Evolutionary conservation across 2,329 filamentous ascomycete genomes (phyloP), one percentile per base, ranked within the genome.

Genomic region (Arthrobotrys iridis): DNA sequence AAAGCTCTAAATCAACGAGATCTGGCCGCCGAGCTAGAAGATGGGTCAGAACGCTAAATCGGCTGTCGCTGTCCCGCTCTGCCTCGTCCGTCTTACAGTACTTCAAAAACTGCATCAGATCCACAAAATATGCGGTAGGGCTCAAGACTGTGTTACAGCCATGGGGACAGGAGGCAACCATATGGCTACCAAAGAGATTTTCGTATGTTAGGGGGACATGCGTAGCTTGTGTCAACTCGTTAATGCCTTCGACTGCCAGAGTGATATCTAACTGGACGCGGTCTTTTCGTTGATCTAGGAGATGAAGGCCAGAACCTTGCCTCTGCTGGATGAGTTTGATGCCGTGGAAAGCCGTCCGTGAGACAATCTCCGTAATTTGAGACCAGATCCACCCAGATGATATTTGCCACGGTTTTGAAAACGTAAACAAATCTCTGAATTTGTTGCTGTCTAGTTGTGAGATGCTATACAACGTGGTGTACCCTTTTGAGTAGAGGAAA

Each of bases 1-100:
- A 78, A 2, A 82, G 71, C 41, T 80, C 37, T 4, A 82, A 28
- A 37, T 77, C 22, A 2, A 28, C 63, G 0, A 82, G 43, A 68
- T 82, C 81, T 2, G 79, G 78, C 6, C 81, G 78, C 1, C 81
- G 74, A 2, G 43, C 37, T 41, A 80, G 77, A 5, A 81, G 73
- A 6, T 59, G 28, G 7, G 78, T 72, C n/a, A 79, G 77, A 3
- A 66, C 58, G 2, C 68, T 74, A 18, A 40, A 80, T 80, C 13
- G 79, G 78, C 48, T n/a, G 13, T 79, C 43, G 40, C 37, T 15
- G 11, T 4, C 4, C 28, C 26, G 22, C 15, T 45, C 37, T 30
- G 30, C 13, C 4, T 7, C 28, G 7, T 59, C 24, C 3, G 30
- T 57, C 11, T 58, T 76, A 33, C 64, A 64, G 24, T 63, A 71